These are phyloP conservation scores for Crepidotus variabilis DNA, from an alignment of 768 basidiomycete genomes.

Conservation along the genomic window DNA sequence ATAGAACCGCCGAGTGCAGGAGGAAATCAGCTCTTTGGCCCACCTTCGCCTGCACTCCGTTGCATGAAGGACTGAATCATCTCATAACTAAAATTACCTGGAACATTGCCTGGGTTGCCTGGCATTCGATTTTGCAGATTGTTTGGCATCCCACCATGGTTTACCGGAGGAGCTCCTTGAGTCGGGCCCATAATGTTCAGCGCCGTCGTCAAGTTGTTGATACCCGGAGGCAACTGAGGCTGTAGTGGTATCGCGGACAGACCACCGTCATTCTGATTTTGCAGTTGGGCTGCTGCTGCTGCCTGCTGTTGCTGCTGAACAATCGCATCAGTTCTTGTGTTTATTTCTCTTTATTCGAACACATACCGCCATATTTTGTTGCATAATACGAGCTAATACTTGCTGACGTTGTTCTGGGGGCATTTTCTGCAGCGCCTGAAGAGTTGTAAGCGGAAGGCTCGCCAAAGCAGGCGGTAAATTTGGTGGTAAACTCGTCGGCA, in stretches of 20 bases:
- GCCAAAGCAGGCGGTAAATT: neutral
- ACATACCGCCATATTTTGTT: neutral
- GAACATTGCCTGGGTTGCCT: constrained; percentile 1
- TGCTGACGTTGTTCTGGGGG: constrained; percentile 21
- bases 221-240: constrained; percentile 7
- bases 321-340: constrained; percentile 5
- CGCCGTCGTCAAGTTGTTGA: constrained; percentile 13
- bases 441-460: constrained; percentile 13
- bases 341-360: neutral
- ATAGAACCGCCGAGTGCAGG: neutral
- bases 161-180: constrained; percentile 1
- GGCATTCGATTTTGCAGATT: constrained; percentile 6
- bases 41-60: constrained; percentile 21
- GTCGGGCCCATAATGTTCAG: constrained; percentile 13
- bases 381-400: constrained; percentile 10
- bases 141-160: constrained; percentile 7
- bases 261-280: constrained; percentile 5
- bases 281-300: constrained; percentile 21
- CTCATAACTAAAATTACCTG: constrained; percentile 30
- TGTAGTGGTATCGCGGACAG: constrained; percentile 1
- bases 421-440: constrained; percentile 19
- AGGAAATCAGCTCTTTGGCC: neutral
- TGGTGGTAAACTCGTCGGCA: neutral
- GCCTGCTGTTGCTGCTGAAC: constrained; percentile 15
- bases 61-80: constrained; percentile 43